Evolutionary conservation across 192 early-diverging fungal genomes (phyloP), one percentile per base, ranked within the genome.

Genomic region (Thoreauomyces humboldtii): DNA sequence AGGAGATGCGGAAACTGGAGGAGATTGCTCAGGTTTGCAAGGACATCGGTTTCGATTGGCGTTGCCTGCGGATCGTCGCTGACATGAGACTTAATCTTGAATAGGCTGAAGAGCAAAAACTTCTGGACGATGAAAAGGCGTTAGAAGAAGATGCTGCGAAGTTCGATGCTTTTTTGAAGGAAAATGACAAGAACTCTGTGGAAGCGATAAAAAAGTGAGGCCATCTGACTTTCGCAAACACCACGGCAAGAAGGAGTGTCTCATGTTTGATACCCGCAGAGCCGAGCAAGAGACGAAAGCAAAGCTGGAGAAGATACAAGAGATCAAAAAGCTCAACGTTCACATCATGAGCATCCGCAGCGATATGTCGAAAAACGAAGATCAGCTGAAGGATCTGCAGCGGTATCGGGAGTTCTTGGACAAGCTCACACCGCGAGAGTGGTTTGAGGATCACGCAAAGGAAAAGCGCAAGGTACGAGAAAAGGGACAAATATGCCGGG

Each of bases 281-380:
- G 83, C 83, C 28, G 83, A 85, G 54, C 57, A 73, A n/a, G 83
- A 85, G 68, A 85, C 83, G 14, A 85, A 85, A 55, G 71, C 77
- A 28, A 85, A 85, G 57, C 68, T 85, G 0, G 83, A 85, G 52
- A 82, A 82, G 53, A 76, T 82, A 42, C 76, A 80, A 55, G 83
- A 85, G 54, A 85, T 85, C 59, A 85, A 85, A 65, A 80, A 81
- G 43, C 70, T 82, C 44, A 82, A 82, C 46, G 69, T 77, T 11
- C 73, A 83, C 43, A 85, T 85, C 61, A 82, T 85, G 78, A 75
- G 62, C 24, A 77, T 82, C 22, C 73, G 81, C 22, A 69, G 63
- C 48, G 83, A 85, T 57, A 82, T 85, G 83, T 73, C 73, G 50
- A 85, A 85, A 53, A 82, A 82, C 63, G 83, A 82, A 59, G 83